Evolutionary conservation across 192 early-diverging fungal species (phyloP).

Genomic region (Mortierella claussenii): DNA sequence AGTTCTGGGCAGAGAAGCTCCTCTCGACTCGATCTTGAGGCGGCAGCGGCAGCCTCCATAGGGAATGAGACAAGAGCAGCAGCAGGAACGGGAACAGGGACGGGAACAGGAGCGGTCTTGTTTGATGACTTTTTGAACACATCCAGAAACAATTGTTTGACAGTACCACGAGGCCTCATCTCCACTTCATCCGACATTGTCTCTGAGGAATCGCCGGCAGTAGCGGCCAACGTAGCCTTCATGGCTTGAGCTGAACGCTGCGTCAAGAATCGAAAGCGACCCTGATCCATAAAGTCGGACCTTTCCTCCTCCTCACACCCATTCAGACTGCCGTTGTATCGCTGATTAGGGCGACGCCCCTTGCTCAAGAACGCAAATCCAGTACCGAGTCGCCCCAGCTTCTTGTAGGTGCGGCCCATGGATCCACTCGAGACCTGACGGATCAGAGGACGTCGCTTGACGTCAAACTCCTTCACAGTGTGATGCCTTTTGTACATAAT

Average conservation of each 20-base stretch:
- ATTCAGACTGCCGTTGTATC: conserved; percentile 8
- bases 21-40: background rate
- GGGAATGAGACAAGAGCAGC: no score
- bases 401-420: conserved; percentile 13
- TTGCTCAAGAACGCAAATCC: conserved; percentile 12
- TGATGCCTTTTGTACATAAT: background rate
- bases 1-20: background rate
- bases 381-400: conserved; percentile 5
- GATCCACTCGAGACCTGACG: conserved; percentile 5
- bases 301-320: background rate
- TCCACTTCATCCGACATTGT: background rate
- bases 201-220: background rate
- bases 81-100: background rate
- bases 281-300: background rate
- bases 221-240: background rate
- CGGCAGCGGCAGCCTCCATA: background rate
- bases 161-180: conserved; percentile 23
- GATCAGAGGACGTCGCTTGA: conserved; percentile 7
- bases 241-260: background rate
- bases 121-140: conserved; percentile 24
- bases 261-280: background rate
- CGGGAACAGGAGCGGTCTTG: background rate
- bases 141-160: conserved; percentile 30
- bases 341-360: background rate
- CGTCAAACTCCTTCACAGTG: background rate